phyloP scores from a whole-genome alignment of 1,284 basidiomycete genomes.

The Fomes fomentarius region DNA sequence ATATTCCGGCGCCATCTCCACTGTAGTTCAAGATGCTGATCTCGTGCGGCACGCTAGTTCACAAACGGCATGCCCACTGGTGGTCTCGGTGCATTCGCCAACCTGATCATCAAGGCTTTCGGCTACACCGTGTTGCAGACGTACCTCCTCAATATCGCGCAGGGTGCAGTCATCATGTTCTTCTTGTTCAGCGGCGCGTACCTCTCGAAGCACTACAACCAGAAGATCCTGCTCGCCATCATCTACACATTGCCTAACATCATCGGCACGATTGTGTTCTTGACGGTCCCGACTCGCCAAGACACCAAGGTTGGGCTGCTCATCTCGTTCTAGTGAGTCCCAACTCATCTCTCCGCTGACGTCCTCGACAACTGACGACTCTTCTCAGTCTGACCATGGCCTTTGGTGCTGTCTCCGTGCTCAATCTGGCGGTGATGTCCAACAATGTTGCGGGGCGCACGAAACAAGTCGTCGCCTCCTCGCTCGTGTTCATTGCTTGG shows the following conservation, averaged over 20 bases:
- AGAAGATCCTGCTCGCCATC: conserved; percentile 48
- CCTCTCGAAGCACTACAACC: conserved; percentile 45
- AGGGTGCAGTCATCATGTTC: conserved; percentile 51
- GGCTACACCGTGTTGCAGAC: conserved; percentile 54
- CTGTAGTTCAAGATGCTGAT: too few relatives aligned
- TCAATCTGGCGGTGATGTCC: conserved; percentile 48
- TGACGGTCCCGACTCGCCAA: conserved; percentile 44
- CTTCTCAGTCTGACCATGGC: conserved; percentile 45
- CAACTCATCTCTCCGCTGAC: conserved; percentile 1
- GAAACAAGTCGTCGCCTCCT: conserved; percentile 51
- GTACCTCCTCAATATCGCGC: conserved; percentile 54
- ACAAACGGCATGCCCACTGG: conserved; percentile 58
- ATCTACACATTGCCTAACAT: conserved; percentile 53
- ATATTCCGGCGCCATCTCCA: too few relatives aligned
- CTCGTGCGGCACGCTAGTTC: conserved; percentile 36
- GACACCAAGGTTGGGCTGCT: conserved; percentile 51
- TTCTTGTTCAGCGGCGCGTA: conserved; percentile 51
- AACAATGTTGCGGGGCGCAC: conserved; percentile 51
- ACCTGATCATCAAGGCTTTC: conserved; percentile 53
- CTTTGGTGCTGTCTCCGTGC: conserved; percentile 31
- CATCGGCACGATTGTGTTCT: conserved; percentile 51
- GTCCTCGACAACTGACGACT: background rate
- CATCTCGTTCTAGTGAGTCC: conserved; percentile 50
- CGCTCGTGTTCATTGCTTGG: conserved; percentile 50
- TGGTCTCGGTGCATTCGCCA: conserved; percentile 54